Conservation (phyloP, 331 rosid genomes). For the Stylosanthes scabra region DNA sequence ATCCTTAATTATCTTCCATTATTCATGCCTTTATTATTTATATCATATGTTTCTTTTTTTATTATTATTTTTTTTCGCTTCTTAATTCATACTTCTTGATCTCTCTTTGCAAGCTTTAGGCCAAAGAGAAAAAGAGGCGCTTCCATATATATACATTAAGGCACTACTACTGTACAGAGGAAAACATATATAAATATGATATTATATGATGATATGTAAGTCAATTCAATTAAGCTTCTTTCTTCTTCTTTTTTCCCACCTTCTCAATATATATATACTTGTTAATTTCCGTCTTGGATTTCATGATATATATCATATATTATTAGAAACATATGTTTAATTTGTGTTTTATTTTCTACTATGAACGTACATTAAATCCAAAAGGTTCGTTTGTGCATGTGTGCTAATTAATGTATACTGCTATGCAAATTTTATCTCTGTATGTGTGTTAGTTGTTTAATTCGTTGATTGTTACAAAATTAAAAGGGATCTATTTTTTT, state of each 20-base stretch:
- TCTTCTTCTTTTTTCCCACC: constrained; percentile 4
- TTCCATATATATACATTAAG: constrained; percentile 38
- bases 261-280: too few relatives aligned
- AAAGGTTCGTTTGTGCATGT: too few relatives aligned
- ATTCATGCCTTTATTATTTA: neutral
- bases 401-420: too few relatives aligned
- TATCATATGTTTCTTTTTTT: neutral
- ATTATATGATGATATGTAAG: constrained; percentile 11
- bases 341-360: too few relatives aligned
- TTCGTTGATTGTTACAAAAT: too few relatives aligned
- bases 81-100: neutral
- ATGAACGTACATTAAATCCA: too few relatives aligned
- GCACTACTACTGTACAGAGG: constrained; percentile 49
- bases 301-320: too few relatives aligned
- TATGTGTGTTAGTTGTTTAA: too few relatives aligned
- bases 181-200: constrained; percentile 29
- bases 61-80: neutral
- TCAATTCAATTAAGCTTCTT: constrained; percentile 41
- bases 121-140: constrained; percentile 45
- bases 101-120: constrained; percentile 40
- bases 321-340: too few relatives aligned
- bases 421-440: too few relatives aligned
- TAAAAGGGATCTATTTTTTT: too few relatives aligned
- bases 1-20: neutral
- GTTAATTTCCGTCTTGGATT: too few relatives aligned